These are phyloP conservation scores for Pascua guehoae DNA, from an alignment of 1,284 basidiomycete genomes.

Conservation along the genomic window DNA sequence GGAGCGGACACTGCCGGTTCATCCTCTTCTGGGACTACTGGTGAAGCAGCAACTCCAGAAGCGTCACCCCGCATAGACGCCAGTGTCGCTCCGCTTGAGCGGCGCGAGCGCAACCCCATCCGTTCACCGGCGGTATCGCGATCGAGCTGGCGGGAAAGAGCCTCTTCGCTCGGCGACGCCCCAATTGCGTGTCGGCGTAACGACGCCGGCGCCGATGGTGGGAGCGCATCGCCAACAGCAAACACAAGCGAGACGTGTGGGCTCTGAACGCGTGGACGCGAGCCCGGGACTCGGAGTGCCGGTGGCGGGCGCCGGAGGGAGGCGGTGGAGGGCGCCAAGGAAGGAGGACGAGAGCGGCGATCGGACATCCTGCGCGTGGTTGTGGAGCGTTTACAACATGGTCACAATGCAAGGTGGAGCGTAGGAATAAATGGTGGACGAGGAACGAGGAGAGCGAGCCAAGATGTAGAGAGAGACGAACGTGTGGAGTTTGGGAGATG, in stretches of 20 bases:
- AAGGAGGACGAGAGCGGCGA: too few species aligned
- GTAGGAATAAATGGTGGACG: too few species aligned
- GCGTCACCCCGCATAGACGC: constrained; percentile 11
- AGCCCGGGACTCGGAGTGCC: constrained; percentile 13
- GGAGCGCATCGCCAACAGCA: constrained; percentile 26
- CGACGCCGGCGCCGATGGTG: constrained; percentile 1
- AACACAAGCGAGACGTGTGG: constrained; percentile 35
- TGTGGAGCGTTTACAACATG: too few species aligned
- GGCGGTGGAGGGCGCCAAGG: neutral
- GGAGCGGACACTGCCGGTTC: neutral
- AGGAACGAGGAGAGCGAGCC: too few species aligned
- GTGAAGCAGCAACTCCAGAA: neutral
- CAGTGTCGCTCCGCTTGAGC: constrained; percentile 34
- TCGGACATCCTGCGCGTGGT: too few species aligned
- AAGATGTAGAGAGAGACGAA: too few species aligned
- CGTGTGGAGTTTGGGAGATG: too few species aligned
- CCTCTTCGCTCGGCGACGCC: constrained; percentile 28
- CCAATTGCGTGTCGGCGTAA: constrained; percentile 3
- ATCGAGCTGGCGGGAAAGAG: constrained; percentile 38
- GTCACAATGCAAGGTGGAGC: too few species aligned
- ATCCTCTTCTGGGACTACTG: constrained; percentile 26
- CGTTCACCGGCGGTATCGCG: constrained; percentile 36
- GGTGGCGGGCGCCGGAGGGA: constrained; percentile 12
- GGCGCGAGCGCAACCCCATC: constrained; percentile 39
- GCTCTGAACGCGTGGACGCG: constrained; percentile 18